Percentiles rank a stretch among this genome's conserved stretches.
Conservation (phyloP, 768 basidiomycete species). For the Trametes coccinea region DNA sequence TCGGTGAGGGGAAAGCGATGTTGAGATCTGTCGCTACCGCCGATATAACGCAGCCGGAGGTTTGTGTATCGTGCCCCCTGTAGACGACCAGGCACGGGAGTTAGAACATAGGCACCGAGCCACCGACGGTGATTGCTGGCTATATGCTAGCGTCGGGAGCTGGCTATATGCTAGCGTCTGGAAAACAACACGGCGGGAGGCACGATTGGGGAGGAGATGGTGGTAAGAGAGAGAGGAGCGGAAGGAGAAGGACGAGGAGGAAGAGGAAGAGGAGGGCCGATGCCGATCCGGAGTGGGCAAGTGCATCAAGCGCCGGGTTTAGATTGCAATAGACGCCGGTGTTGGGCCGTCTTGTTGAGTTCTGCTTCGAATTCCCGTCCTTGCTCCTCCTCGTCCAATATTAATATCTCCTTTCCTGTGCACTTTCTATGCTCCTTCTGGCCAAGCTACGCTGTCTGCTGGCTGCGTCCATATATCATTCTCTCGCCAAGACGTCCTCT, state of each 20-base stretch:
- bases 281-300: slow-evolving; percentile 6
- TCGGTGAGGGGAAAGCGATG: neutral
- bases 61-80: neutral
- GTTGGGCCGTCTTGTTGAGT: neutral
- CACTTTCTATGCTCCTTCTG: neutral
- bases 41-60: slow-evolving; percentile 4
- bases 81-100: neutral
- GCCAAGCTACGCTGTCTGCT: neutral
- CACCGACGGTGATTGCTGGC: neutral
- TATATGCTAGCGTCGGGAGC: neutral
- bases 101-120: neutral
- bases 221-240: slow-evolving; percentile 10
- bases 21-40: slow-evolving; percentile 17
- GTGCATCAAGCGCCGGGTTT: neutral
- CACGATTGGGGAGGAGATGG: slow-evolving; percentile 1
- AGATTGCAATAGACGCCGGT: slow-evolving; percentile 5
- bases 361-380: neutral
- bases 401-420: slow-evolving; percentile 9
- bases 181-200: neutral
- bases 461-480: neutral
- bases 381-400: neutral
- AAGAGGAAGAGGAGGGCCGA: neutral
- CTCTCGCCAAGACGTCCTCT: neutral
- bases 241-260: neutral
- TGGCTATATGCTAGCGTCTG: neutral